Base-by-base conservation (phyloP, 176 grass and related monocot species). In the Pharus latifolius region DNA sequence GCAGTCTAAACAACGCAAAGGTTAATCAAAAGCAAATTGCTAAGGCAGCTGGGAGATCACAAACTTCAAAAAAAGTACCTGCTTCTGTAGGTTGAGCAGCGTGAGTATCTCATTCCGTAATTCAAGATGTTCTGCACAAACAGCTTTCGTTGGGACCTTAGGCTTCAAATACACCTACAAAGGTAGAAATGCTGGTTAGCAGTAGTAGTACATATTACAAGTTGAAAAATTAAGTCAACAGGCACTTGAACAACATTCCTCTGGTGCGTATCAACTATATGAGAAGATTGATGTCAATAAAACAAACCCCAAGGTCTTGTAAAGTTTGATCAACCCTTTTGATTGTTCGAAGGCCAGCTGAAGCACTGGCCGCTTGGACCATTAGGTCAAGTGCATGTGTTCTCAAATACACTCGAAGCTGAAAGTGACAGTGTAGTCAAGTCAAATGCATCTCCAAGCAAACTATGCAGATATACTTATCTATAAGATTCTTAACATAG, bases 31-130 rank as follows among this genome's bases (percentile, higher is more conserved):
- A 55, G 10, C 33, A 63, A 51, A 70, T 56, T 13, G 40, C 49
- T 58, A 56, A 47, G 68, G 74, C 33, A 70, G 11, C 40, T 37
- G 57, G 54, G 67, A 46, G 17, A 54, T 58, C 55, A 37, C 12
- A 53, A 57, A 20, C 29, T 63, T 24, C 1, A 70, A 67, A 53
- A 40, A 73, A 52, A 11, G 16, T 80, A 98, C 95, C 89, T 98
- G 95, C 56, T 98, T 98, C 72, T 98, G 95, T 78, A 98, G 78
- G 79, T 98, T 98, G 67, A 98, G 90, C 54, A 98, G 65, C 29
- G 95, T 98, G 57, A 98, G 95, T 85, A 98, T 93, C 65, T 98
- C 95, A 30, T 91, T 98, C 55, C 95, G 73, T 38, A 98, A 83
- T 74, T 98, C 95, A 69, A 98, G 90, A 90, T 98, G 95, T 80